Conservation (phyloP, 306 rosid genomes). For the Castanospermum australe region DNA sequence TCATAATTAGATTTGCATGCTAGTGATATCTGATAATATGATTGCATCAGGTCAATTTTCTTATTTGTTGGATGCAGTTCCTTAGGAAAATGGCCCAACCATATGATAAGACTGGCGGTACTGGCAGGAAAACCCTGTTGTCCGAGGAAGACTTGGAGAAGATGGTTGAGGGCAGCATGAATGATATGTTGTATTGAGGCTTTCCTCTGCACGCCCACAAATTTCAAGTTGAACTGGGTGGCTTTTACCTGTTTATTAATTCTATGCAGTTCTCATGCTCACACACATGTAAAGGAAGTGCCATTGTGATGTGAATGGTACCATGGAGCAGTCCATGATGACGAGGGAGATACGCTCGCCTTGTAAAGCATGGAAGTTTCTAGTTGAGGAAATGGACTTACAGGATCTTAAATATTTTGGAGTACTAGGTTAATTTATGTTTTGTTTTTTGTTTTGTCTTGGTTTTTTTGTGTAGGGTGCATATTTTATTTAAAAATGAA, state of each 20-base stretch:
- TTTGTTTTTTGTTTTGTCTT: too few relatives aligned
- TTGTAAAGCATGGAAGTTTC: background rate
- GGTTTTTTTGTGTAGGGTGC: too few relatives aligned
- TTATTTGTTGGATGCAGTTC: conserved; percentile 55
- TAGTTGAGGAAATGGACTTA: background rate
- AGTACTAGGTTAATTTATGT: background rate
- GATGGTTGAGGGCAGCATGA: conserved; percentile 52
- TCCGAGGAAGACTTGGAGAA: conserved; percentile 85
- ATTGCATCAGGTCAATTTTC: background rate
- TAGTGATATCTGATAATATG: background rate
- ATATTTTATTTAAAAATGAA: too few relatives aligned
- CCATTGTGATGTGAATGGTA: background rate
- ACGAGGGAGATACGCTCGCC: background rate
- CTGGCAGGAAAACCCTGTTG: conserved; percentile 69
- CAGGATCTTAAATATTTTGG: background rate
- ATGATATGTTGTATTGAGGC: conserved; percentile 51
- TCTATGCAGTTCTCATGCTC: background rate
- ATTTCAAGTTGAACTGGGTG: background rate
- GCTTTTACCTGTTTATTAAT: background rate
- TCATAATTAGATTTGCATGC: background rate
- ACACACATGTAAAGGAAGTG: background rate
- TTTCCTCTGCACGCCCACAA: background rate
- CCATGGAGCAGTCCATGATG: background rate
- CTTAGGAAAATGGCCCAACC: conserved; percentile 97
- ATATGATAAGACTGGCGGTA: conserved; percentile 79